phyloP scores from a whole-genome alignment of 768 basidiomycete species.

The Psilocybe subaeruginosa region DNA sequence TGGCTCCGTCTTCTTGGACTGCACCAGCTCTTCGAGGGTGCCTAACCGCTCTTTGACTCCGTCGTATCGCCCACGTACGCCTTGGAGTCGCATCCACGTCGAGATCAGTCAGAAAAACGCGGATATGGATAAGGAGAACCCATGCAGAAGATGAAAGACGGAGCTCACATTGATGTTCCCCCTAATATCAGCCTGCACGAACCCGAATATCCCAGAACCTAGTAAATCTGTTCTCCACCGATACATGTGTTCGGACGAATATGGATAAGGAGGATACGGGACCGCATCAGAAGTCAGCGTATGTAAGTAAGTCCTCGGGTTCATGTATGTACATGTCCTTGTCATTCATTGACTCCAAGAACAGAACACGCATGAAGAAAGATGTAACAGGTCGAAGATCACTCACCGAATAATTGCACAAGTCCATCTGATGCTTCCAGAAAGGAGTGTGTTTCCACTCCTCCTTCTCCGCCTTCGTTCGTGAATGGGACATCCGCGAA shows the following conservation, averaged over 20 bases:
- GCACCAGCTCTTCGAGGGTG: conserved; percentile 66
- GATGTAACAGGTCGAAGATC: conserved; percentile 2
- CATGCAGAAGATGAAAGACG: conserved; percentile 4
- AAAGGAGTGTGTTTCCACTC: conserved; percentile 82
- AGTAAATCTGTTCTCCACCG: conserved; percentile 48
- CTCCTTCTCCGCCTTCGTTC: conserved; percentile 76
- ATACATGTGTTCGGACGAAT: too few relatives aligned
- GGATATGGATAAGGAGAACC: conserved; percentile 6
- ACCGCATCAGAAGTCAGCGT: neutral
- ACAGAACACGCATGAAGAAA: conserved; percentile 7
- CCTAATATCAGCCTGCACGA: conserved; percentile 72
- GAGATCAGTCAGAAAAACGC: neutral
- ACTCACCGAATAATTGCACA: conserved; percentile 68
- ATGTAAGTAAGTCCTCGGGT: conserved; percentile 14
- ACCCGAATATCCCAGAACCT: conserved; percentile 70
- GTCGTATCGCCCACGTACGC: conserved; percentile 60
- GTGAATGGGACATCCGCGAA: conserved; percentile 83
- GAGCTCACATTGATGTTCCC: conserved; percentile 62
- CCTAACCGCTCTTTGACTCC: conserved; percentile 41
- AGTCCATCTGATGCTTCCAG: conserved; percentile 92
- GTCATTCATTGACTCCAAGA: neutral
- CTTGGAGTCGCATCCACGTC: conserved; percentile 38
- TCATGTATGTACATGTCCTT: neutral
- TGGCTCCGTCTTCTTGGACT: conserved; percentile 40
- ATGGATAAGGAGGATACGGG: neutral